Base-by-base conservation (phyloP, 2,329 filamentous ascomycete species). In the Ophiosphaerella korrae region DNA sequence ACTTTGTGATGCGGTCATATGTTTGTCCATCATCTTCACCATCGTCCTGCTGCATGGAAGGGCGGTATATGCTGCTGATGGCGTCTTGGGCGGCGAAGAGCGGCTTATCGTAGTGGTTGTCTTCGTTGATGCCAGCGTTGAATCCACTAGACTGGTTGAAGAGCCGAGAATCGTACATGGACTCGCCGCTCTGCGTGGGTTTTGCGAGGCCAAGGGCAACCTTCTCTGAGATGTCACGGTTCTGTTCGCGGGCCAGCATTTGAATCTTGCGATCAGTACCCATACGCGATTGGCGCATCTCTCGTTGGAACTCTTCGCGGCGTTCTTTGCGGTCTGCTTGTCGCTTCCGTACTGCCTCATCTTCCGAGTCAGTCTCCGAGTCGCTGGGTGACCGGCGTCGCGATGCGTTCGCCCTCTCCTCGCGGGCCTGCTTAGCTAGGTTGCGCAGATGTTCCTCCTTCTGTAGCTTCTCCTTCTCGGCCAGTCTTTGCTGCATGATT, bases 81-180 rank as follows among this genome's bases (percentile, higher is more conserved):
- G 91, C 93, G 70, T 97, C 93, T 71, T 97, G 92, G 12, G 94
- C 93, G 1, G 92, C 92, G 72, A 99, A 99, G 7, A 99, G 80
- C 16, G 94, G 94, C 76, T 97, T 97, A 74, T 97, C 94, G 77
- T 97, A 99, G 0, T 88, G 86, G 69, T 99, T 94, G 73, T 99
- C 94, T 74, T 99, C 94, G 74, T 99, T 99, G 82, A 97, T 92
- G 0, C 93, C 94, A 45, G 87, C 84, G 62, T 92, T 88, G 71
- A 99, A 95, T 0, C 94, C 94, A 63, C 89, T 92, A 5, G 87
- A 88, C 76, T 96, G 91, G 76, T 97, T 97, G 77, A 99, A 99
- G 26, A 99, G 77, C 35, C 94, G 83, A 2, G 92, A 95, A 77
- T 99, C 94, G 78, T 95, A 99, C 94, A 97, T 97, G 21, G 89